Conservation (phyloP, 2,329 filamentous ascomycete genomes). For the Colletotrichum magnum region DNA sequence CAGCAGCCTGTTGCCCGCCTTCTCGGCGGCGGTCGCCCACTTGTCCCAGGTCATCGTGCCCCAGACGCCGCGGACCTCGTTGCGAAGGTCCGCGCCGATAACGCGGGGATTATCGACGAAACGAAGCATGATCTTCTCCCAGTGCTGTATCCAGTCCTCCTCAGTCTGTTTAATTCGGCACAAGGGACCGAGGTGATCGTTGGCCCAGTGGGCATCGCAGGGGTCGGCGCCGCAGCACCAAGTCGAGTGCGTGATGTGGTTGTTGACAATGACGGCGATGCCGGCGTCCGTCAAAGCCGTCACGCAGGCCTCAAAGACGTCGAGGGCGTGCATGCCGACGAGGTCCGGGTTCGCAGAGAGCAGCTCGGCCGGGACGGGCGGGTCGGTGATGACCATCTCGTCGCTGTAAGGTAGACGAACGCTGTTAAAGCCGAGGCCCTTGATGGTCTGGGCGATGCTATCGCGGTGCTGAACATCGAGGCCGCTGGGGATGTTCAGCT, state of each 20-base stretch:
- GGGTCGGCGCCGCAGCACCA: slow-evolving; percentile 80
- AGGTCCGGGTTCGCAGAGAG: slow-evolving; percentile 74
- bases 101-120: slow-evolving; percentile 72
- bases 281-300: slow-evolving; percentile 72
- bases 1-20: slow-evolving; percentile 72
- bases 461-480: slow-evolving; percentile 74
- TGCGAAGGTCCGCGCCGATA: slow-evolving; percentile 76
- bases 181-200: slow-evolving; percentile 72
- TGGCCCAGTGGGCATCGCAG: slow-evolving; percentile 77
- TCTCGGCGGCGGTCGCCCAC: slow-evolving; percentile 76
- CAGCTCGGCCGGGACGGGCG: slow-evolving; percentile 63
- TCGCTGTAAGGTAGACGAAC: slow-evolving; percentile 79
- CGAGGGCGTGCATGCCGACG: slow-evolving; percentile 68
- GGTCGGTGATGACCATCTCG: slow-evolving; percentile 75
- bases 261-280: slow-evolving; percentile 76
- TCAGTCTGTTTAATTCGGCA: slow-evolving; percentile 75
- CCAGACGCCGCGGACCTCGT: slow-evolving; percentile 78
- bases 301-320: slow-evolving; percentile 72
- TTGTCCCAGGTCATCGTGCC: slow-evolving; percentile 77
- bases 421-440: slow-evolving; percentile 77
- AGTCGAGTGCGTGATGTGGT: slow-evolving; percentile 78
- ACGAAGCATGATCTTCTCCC: slow-evolving; percentile 74
- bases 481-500: slow-evolving; percentile 75
- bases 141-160: slow-evolving; percentile 76
- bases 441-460: slow-evolving; percentile 72